phyloP scores from a whole-genome alignment of 2,329 filamentous ascomycete species.

The Neoascochyta sp. region DNA sequence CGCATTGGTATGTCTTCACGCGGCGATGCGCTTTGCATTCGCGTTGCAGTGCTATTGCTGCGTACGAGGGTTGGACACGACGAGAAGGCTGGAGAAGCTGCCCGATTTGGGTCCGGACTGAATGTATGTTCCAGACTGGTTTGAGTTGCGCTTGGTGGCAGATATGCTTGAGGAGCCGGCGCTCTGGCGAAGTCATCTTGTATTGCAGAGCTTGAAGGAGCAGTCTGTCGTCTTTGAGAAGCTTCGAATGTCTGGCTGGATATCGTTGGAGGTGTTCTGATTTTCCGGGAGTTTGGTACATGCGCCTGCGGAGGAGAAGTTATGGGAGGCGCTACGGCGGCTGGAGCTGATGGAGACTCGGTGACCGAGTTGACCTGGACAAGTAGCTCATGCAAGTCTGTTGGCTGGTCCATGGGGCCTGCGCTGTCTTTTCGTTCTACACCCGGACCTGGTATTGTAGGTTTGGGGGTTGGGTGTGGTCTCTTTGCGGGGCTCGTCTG shows the following conservation, averaged over 20 bases:
- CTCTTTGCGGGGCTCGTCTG: conserved; percentile 32
- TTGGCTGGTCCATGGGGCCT: conserved; percentile 26
- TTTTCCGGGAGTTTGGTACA: conserved; percentile 17
- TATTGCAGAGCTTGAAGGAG: conserved; percentile 12
- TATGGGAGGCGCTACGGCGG: conserved; percentile 19
- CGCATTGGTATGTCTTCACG: conserved; percentile 49
- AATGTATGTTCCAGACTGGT: conserved; percentile 10
- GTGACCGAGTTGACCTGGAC: conserved; percentile 40
- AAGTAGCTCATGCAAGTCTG: conserved; percentile 40
- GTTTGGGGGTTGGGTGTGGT: conserved; percentile 23
- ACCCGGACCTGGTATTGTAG: conserved; percentile 28
- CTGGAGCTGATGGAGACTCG: conserved; percentile 28
- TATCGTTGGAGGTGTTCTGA: conserved; percentile 21
- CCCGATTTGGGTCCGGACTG: conserved; percentile 30
- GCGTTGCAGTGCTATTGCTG: conserved; percentile 35
- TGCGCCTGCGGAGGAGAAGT: conserved; percentile 27
- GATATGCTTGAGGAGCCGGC: conserved; percentile 18
- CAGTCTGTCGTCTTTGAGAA: conserved; percentile 19
- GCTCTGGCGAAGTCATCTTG: conserved; percentile 17
- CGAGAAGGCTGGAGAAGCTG: conserved; percentile 36
- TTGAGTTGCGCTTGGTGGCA: conserved; percentile 1
- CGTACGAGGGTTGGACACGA: conserved; percentile 36
- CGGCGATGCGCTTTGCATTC: conserved; percentile 20
- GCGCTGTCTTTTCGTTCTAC: conserved; percentile 30
- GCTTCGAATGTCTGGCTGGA: conserved; percentile 16